These are phyloP conservation scores for Terana coerulea DNA, from an alignment of 768 basidiomycete genomes.

Conservation along the genomic window DNA sequence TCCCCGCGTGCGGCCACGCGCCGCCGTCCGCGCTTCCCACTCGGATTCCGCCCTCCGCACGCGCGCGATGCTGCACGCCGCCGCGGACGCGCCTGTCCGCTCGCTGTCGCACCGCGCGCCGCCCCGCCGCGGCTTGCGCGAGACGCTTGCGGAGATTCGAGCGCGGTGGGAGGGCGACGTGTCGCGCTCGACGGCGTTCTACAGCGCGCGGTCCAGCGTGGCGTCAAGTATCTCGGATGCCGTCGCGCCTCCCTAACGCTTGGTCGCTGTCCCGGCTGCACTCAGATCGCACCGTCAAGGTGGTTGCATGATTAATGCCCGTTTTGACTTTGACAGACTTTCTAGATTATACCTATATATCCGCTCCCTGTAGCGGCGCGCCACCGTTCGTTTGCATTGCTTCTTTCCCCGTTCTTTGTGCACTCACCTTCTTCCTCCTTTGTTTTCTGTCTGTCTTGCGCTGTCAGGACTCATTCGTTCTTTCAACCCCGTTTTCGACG, in stretches of 20 bases:
- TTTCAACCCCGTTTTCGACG: neutral
- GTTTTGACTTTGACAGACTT: neutral
- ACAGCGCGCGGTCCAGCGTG: slow-evolving; percentile 12
- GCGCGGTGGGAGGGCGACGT: slow-evolving; percentile 9
- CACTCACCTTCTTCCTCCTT: neutral
- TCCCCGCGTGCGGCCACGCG: neutral
- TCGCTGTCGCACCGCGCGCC: neutral
- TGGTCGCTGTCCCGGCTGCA: no score
- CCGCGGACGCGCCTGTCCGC: neutral
- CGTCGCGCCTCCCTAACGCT: no score
- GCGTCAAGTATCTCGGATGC: neutral
- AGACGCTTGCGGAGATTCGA: neutral
- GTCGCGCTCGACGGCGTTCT: slow-evolving; percentile 10
- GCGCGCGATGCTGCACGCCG: neutral
- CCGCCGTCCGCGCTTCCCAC: neutral
- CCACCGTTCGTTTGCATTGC: neutral
- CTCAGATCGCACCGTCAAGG: neutral
- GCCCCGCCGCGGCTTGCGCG: neutral
- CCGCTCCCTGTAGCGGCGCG: neutral
- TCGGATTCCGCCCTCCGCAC: neutral
- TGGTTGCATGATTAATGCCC: neutral
- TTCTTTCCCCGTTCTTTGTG: neutral
- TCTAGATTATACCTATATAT: neutral
- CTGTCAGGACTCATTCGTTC: neutral
- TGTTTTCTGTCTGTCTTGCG: neutral